Evolutionary conservation across 2,329 filamentous ascomycete species (phyloP), one percentile per base, ranked within the genome.

Genomic region (Ophiostoma perfectum): DNA sequence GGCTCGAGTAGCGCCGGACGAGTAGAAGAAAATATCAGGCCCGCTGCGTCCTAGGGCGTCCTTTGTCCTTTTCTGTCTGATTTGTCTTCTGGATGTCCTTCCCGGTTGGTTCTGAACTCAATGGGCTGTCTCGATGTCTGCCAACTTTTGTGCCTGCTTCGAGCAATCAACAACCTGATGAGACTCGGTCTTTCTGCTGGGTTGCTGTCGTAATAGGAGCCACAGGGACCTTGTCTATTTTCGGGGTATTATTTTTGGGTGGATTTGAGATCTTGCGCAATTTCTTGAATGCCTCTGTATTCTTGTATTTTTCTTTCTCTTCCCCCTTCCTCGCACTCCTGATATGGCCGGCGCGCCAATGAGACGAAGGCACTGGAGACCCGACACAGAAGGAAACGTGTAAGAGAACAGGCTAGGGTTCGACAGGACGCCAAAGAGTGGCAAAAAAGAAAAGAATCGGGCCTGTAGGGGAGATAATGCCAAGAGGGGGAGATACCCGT

Each of bases 1-100:
- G 64, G 64, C 63, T 49, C 39, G 27, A 66, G 63, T 66, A 68
- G 67, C 64, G 67, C 67, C 67, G 64, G 63, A 36, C 63, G 67
- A 44, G 16, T 27, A 60, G 67, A 68, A 58, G 65, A 62, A 65
- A 45, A 68, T 27, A 41, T 58, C 27, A 42, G 36, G 60, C 6
- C 52, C 47, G 14, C 41, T 49, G 60, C 27, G 27, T 27, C 27
- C 27, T 27, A 27, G 27, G 27, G 27, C 27, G 27, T 27, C 27
- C 27, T 27, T 27, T 27, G 27, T 27, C 27, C 27, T 67, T 42
- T 60, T 12, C 14, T 38, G 1, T 12, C 14, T 60, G 27, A 5
- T 6, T 55, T 36, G 7, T 18, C 18, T 27, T 55, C 18, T 18
- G 5, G 49, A 6, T 55, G 42, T 47, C 5, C n/a, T 47, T 47